Conservation (phyloP, 257 asterid species). For the Euphrasia confusa region DNA sequence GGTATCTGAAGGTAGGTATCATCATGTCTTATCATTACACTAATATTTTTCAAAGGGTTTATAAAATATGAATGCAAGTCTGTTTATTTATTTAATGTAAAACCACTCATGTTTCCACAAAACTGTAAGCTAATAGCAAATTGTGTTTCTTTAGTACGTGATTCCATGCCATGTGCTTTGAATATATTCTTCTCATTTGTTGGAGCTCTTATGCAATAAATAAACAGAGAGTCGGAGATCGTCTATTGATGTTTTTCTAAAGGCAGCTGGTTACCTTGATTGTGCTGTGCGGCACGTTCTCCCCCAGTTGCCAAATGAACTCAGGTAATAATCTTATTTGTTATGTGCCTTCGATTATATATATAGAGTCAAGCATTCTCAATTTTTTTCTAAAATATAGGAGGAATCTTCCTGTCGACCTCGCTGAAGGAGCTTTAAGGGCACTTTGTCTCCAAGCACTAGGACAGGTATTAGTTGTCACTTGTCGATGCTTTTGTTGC, state of each 20-base stretch:
- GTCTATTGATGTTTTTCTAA: slow-evolving; percentile 79
- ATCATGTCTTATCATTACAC: no score
- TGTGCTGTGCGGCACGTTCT: slow-evolving; percentile 89
- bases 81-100: no score
- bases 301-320: slow-evolving; percentile 78
- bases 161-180: slow-evolving; percentile 16
- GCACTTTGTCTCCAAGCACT: slow-evolving; percentile 95
- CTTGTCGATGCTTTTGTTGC: background rate
- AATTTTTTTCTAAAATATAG: slow-evolving; percentile 31
- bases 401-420: slow-evolving; percentile 91
- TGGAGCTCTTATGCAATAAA: no score
- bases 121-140: no score
- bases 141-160: background rate
- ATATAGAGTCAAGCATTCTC: slow-evolving; percentile 17
- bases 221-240: slow-evolving; percentile 77
- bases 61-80: no score
- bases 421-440: slow-evolving; percentile 91
- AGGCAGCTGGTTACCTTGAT: slow-evolving; percentile 98
- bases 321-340: slow-evolving; percentile 42
- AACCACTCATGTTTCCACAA: no score
- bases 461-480: slow-evolving; percentile 62
- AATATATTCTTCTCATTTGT: slow-evolving; percentile 17
- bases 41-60: no score
- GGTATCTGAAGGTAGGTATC: slow-evolving; percentile 85
- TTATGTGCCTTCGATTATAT: slow-evolving; percentile 22